Conservation (phyloP, 441 rosid species). For the Eruca vesicaria region DNA sequence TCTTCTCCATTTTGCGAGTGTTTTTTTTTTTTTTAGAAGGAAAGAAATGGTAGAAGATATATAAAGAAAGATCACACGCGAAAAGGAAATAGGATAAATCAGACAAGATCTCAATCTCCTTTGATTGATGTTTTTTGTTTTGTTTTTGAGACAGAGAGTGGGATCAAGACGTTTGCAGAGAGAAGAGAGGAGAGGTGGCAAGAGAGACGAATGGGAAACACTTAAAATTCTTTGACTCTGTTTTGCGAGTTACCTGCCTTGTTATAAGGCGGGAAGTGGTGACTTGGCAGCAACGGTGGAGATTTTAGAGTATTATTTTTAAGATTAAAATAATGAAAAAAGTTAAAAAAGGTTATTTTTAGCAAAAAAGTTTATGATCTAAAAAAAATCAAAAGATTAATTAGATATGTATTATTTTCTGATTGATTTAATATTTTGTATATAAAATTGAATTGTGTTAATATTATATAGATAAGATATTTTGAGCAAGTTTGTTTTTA, state of each 20-base stretch:
- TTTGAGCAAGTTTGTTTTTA: background rate
- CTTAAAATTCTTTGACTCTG: background rate
- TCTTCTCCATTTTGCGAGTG: constrained; percentile 23
- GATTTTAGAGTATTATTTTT: background rate
- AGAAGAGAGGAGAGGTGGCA: constrained; percentile 1
- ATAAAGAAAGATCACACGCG: background rate
- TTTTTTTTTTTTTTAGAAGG: background rate
- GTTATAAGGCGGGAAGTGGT: constrained; percentile 35
- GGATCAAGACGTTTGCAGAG: constrained; percentile 24
- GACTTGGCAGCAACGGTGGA: constrained; percentile 22
- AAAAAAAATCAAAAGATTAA: background rate
- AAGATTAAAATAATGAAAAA: background rate
- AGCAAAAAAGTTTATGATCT: too few relatives aligned
- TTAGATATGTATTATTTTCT: background rate
- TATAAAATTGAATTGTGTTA: background rate
- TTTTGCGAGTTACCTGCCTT: constrained; percentile 1
- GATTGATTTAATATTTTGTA: background rate
- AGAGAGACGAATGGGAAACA: background rate
- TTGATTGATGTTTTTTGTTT: background rate
- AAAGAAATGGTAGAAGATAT: background rate
- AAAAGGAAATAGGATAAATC: background rate
- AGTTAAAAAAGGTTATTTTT: too few relatives aligned
- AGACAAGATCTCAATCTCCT: background rate
- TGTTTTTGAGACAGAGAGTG: background rate
- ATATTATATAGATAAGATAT: background rate